phyloP scores from a whole-genome alignment of 352 stramenopile species.

The Phytophthora pinifolia region DNA sequence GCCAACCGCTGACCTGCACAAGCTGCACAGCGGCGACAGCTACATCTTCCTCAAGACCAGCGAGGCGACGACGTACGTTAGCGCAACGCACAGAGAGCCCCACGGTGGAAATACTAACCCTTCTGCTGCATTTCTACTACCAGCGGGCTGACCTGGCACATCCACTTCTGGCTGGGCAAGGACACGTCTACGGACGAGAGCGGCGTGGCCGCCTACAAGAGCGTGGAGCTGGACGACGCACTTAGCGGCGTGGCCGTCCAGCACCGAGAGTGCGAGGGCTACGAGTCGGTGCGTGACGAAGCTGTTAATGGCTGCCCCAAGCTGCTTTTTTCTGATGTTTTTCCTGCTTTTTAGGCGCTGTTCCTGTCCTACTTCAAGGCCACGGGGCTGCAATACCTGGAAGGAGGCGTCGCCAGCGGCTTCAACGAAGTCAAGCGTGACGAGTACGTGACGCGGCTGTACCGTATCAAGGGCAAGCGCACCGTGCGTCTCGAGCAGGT shows the following conservation, averaged over 20 bases:
- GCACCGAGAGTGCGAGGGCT: constrained; percentile 86
- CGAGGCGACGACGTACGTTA: constrained; percentile 46
- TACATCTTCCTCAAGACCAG: constrained; percentile 96
- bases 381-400: constrained; percentile 88
- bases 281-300: constrained; percentile 59
- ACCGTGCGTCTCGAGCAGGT: constrained; percentile 90
- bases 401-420: constrained; percentile 92
- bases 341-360: constrained; percentile 44
- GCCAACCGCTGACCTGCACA: constrained; percentile 61
- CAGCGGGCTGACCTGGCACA: constrained; percentile 82
- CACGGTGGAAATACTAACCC: not conserved
- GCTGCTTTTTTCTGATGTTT: not conserved
- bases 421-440: constrained; percentile 93
- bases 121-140: not conserved
- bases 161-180: constrained; percentile 97
- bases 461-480: constrained; percentile 91
- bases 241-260: constrained; percentile 92
- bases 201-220: constrained; percentile 96
- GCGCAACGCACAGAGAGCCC: not conserved
- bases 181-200: constrained; percentile 92
- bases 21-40: constrained; percentile 95
- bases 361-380: constrained; percentile 96
- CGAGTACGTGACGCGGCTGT: constrained; percentile 81
- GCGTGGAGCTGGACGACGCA: constrained; percentile 95
- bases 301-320: not conserved